These are phyloP conservation scores for Postia placenta DNA, from an alignment of 768 basidiomycete genomes.

Conservation along the genomic window DNA sequence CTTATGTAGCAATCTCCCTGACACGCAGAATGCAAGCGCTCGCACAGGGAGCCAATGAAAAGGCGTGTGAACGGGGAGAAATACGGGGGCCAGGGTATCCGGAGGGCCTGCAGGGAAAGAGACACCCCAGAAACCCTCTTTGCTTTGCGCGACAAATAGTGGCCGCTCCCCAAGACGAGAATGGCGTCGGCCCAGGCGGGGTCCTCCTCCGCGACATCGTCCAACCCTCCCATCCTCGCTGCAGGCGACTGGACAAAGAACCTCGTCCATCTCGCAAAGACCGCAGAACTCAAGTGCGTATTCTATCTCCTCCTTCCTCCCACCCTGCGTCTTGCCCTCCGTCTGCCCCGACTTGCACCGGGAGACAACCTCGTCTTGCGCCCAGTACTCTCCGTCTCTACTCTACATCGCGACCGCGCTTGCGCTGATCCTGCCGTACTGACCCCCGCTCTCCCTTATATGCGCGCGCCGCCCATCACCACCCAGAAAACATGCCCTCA, in stretches of 20 bases:
- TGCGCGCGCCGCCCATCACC: neutral
- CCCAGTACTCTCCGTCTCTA: neutral
- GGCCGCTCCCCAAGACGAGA: neutral
- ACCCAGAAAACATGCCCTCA: slow-evolving; percentile 73
- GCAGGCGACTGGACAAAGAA: slow-evolving; percentile 86
- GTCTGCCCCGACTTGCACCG: neutral
- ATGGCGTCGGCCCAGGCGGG: slow-evolving; percentile 24
- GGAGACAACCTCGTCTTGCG: too few relatives aligned
- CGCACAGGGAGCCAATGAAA: neutral
- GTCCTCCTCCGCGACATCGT: slow-evolving; percentile 13
- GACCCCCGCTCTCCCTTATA: neutral
- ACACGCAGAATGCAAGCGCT: too few relatives aligned
- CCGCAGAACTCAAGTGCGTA: slow-evolving; percentile 79
- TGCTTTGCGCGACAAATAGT: slow-evolving; percentile 15
- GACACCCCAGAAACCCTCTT: slow-evolving; percentile 21
- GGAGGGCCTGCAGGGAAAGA: slow-evolving; percentile 15
- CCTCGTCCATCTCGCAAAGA: slow-evolving; percentile 80
- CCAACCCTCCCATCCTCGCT: slow-evolving; percentile 54
- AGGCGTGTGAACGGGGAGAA: neutral
- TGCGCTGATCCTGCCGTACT: neutral
- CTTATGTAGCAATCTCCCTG: too few relatives aligned
- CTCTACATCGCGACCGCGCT: neutral
- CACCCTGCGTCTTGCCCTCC: neutral
- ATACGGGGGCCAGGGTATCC: slow-evolving; percentile 17
- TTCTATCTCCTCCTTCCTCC: neutral